Evolutionary conservation across 345 rosid genomes (phyloP), one percentile per base, ranked within the genome.

Genomic region (Cardiospermum halicacabum): DNA sequence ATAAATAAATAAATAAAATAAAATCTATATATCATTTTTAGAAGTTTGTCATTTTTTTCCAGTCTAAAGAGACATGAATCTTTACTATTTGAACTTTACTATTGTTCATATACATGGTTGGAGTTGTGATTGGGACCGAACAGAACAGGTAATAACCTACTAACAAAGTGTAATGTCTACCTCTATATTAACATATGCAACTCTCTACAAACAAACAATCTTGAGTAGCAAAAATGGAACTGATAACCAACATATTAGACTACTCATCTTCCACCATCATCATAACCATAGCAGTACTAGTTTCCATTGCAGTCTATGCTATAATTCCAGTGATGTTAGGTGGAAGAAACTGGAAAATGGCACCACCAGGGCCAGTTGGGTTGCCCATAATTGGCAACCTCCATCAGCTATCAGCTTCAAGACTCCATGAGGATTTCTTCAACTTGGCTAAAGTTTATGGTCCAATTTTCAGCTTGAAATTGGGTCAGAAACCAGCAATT

Each of bases 311-410:
- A n/a, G 51, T 60, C 19, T 68, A 68, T 51, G 60, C 53, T 27
- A 8, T 68, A 3, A 60, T 68, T 7, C 72, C 72, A 3, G 5
- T 53, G 8, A 24, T 68, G 0, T 13, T 68, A 1, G 72, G 72
- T 1, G 43, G 53, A 16, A 43, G 51, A 34, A 68, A 60, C 16
- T 68, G 72, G 66, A 68, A 68, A 53, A 68, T 59, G 37, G 59
- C 72, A 15, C 72, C 72, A 13, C 72, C 66, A 1, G 72, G 72
- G n/a, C 72, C 72, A 0, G 53, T 10, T 4, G 72, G 66, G 34
- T 68, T 58, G 71, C 71, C 71, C 0, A 26, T 68, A 28, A 49
- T 68, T 2, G 65, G 71, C 15, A 68, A 30, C 66, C 66, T 68
- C 16, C 66, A 59, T 7, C 24, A 27, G 6, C 66, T 68, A 1